Percentiles rank a stretch among this genome's conserved stretches.
phyloP scores from a whole-genome alignment of 225 moss, liverwort and hornwort species.

The Climacium dendroides region DNA sequence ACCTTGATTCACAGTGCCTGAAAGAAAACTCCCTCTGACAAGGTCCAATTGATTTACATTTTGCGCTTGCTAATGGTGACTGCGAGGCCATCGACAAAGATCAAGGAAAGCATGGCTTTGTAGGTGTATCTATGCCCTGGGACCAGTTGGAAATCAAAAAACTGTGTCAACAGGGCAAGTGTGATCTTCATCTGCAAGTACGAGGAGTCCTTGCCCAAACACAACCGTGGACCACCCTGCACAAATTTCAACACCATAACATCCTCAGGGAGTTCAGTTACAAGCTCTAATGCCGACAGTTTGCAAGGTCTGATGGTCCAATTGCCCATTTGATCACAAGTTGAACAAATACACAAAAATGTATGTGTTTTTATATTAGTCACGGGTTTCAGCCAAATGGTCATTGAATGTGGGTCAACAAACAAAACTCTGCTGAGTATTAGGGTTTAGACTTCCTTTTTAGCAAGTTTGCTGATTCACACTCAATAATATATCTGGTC shows the following conservation, averaged over 20 bases:
- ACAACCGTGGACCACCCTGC: slow-evolving; percentile 24
- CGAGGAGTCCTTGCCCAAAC: slow-evolving; percentile 12
- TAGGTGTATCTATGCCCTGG: slow-evolving; percentile 3
- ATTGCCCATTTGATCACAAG: not conserved
- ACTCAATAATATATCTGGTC: not conserved
- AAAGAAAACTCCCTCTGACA: not conserved
- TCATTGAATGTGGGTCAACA: not conserved
- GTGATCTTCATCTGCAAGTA: slow-evolving; percentile 34
- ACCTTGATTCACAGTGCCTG: not conserved
- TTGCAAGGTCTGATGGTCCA: not conserved
- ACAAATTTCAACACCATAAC: not conserved
- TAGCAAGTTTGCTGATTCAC: not conserved
- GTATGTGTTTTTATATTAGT: too few species aligned
- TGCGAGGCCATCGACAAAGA: slow-evolving; percentile 1
- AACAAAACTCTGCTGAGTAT: not conserved
- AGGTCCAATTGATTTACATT: not conserved
- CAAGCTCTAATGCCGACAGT: not conserved
- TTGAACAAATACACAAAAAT: not conserved
- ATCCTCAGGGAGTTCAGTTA: not conserved
- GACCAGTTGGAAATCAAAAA: slow-evolving; percentile 10
- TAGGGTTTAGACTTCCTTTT: too few species aligned
- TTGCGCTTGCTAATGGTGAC: slow-evolving; percentile 1
- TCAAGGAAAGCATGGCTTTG: slow-evolving; percentile 17
- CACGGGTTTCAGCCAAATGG: not conserved
- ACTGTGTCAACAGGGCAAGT: not conserved